Conservation (phyloP, 176 grass and related monocot species). For the Tillandsia fasciculata region DNA sequence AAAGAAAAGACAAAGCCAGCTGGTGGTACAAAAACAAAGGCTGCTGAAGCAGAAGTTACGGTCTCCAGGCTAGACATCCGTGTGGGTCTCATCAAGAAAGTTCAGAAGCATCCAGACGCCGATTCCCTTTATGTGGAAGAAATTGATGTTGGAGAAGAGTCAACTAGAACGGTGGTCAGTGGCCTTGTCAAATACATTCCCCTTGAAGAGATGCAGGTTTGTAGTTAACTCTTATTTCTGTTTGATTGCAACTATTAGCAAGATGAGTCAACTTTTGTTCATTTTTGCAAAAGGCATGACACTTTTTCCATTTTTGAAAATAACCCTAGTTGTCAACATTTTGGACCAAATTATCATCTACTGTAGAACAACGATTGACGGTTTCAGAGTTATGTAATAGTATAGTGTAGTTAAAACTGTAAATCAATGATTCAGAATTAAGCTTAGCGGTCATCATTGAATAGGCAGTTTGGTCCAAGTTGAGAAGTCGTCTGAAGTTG, state of each 20-base stretch:
- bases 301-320: background rate
- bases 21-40: constrained; percentile 57
- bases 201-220: constrained; percentile 89
- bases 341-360: too few species aligned
- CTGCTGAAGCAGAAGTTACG: constrained; percentile 41
- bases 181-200: constrained; percentile 92
- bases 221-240: background rate
- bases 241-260: too few species aligned
- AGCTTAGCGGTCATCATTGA: too few species aligned
- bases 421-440: too few species aligned
- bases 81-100: constrained; percentile 79
- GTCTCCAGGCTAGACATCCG: constrained; percentile 77
- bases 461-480: too few species aligned
- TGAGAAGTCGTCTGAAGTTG: too few species aligned
- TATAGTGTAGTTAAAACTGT: too few species aligned
- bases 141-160: constrained; percentile 87
- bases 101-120: constrained; percentile 82
- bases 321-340: too few species aligned
- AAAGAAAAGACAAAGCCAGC: constrained; percentile 61
- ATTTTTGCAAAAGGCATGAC: background rate
- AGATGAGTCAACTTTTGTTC: too few species aligned
- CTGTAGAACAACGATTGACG: background rate
- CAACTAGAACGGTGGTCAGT: constrained; percentile 81
- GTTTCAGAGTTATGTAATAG: background rate
- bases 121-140: constrained; percentile 96